Base-by-base conservation (phyloP, 2,329 filamentous ascomycete species). In the Emmonsiellopsis sp. region DNA sequence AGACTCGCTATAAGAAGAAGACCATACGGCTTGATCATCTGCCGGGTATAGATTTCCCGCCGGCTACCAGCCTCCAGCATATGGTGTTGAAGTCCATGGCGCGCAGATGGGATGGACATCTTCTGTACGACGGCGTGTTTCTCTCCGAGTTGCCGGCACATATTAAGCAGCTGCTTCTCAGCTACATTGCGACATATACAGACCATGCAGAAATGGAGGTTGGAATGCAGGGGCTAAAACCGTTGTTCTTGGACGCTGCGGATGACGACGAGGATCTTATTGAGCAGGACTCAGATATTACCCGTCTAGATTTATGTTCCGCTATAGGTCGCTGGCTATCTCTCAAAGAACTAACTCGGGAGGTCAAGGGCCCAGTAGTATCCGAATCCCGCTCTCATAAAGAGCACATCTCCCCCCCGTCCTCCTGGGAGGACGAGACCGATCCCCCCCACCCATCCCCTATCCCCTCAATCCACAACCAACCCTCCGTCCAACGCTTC, bases 101-200 rank as follows among this genome's bases (percentile, higher is more conserved):
- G 2, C 60, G 65, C 26, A 73, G 81, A 26, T 85, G 81, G 81
- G 64, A 72, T 8, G 75, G 76, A 65, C 75, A 84, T 56, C 64
- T 78, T 30, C 73, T 78, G 50, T 81, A 82, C 57, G 80, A 84
- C 59, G 75, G 78, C 53, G 67, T 76, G 15, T 79, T 78, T 49
- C 65, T 85, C 2, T 68, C 72, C 1, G 69, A 76, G 2, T 60
- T 84, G 10, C 79, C 81, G 0, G 65, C 71, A 13, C 70, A 72
- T 41, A 60, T 82, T 5, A 81, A 81, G 58, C 67, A 77, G 56
- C 64, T 73, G 1, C 58, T 85, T 35, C 62, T 85, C 26, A 80
- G 76, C 58, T 84, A 84, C 62, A 61, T 84, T 32, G 72, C 75
- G 4, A 63, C 73, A 11, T 80, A 80, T 59, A 74, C 76, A 1